A percentile compares a stretch with the other conserved stretches of the same genome.
Evolutionary conservation across 2,329 filamentous ascomycete species (phyloP).

Genomic region (Aquanectria penicillioides): DNA sequence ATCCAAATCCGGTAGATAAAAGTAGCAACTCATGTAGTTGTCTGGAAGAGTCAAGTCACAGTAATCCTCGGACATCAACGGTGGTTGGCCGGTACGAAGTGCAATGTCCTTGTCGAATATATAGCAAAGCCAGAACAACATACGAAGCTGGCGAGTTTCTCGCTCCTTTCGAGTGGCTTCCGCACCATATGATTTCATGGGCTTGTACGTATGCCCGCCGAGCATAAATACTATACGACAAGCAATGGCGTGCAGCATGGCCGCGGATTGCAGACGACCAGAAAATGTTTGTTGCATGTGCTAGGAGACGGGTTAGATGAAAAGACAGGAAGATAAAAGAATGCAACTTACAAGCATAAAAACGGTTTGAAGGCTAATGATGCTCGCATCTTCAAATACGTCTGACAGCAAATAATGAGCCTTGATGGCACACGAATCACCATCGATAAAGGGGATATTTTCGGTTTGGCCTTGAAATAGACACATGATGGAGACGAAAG

Average conservation of each 20-base stretch:
- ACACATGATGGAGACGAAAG: constrained; percentile 54
- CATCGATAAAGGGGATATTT: constrained; percentile 43
- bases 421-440: constrained; percentile 50
- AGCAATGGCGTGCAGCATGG: constrained; percentile 54
- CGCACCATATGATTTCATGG: constrained; percentile 9
- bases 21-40: constrained; percentile 40
- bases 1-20: constrained; percentile 20
- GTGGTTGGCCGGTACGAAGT: constrained; percentile 61
- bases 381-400: constrained; percentile 52
- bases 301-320: constrained; percentile 36
- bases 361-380: constrained; percentile 55
- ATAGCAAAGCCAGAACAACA: constrained; percentile 64
- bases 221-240: constrained; percentile 60
- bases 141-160: constrained; percentile 45
- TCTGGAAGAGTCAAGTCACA: constrained; percentile 48
- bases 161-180: constrained; percentile 32
- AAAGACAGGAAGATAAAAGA: not conserved
- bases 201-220: constrained; percentile 51
- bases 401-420: constrained; percentile 54
- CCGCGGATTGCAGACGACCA: constrained; percentile 55
- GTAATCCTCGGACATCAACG: constrained; percentile 41
- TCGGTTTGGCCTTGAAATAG: constrained; percentile 29
- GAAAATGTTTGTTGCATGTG: constrained; percentile 54
- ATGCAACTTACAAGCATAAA: constrained; percentile 55
- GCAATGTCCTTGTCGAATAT: constrained; percentile 64